A percentile compares a stretch with the other conserved stretches of the same genome.
Conservation (phyloP, 1,284 basidiomycete species). For the Sanguinoderma infundibulare region DNA sequence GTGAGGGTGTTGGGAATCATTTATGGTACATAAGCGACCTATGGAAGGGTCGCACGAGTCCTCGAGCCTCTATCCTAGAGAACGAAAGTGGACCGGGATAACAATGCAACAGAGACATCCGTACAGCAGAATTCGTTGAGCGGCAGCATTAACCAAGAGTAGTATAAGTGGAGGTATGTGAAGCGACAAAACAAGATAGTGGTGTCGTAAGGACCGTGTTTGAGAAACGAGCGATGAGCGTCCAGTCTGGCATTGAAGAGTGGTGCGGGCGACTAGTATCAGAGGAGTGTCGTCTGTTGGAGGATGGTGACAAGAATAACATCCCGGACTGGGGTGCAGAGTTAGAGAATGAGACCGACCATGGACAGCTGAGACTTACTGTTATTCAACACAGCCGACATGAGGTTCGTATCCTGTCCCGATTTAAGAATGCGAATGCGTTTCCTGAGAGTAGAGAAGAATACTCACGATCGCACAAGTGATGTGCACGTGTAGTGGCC, state of each 20-base stretch:
- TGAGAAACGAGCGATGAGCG: not conserved
- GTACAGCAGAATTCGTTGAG: slow-evolving; percentile 7
- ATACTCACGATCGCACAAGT: slow-evolving; percentile 53
- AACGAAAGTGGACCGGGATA: not conserved
- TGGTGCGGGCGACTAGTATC: not conserved
- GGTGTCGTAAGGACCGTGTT: not conserved
- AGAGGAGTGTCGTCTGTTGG: slow-evolving; percentile 28
- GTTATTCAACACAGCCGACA: slow-evolving; percentile 47
- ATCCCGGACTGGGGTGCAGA: slow-evolving; percentile 45
- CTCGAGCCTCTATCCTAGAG: not conserved
- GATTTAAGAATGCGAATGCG: not conserved
- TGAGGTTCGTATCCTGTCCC: slow-evolving; percentile 49
- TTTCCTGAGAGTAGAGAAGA: not conserved
- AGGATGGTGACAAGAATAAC: slow-evolving; percentile 31
- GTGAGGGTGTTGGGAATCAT: not conserved
- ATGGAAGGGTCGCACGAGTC: not conserved
- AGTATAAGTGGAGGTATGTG: slow-evolving; percentile 11
- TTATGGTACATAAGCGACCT: not conserved
- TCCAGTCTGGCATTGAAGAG: not conserved
- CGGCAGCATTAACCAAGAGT: not conserved
- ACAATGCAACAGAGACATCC: not conserved
- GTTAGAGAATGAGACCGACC: not conserved
- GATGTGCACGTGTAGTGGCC: slow-evolving; percentile 55
- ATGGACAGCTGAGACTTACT: slow-evolving; percentile 39
- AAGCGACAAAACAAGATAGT: slow-evolving; percentile 18